These are phyloP conservation scores for Pichia sp. DNA, from an alignment of 1,139 yeast species.

Conservation along the genomic window DNA sequence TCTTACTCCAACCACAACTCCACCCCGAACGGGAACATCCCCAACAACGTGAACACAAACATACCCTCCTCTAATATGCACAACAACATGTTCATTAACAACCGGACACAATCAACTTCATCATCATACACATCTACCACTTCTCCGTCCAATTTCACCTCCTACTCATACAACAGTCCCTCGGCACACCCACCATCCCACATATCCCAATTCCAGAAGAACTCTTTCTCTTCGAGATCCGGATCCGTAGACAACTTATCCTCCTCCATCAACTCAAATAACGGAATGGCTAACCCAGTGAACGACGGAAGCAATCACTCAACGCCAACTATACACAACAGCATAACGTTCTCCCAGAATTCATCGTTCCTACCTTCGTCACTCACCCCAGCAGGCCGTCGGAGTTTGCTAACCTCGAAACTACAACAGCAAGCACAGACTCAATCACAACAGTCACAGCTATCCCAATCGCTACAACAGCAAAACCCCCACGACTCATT, in stretches of 20 bases:
- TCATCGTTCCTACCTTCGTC: slow-evolving; percentile 21
- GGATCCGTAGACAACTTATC: slow-evolving; percentile 26
- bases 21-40: no score
- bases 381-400: slow-evolving; percentile 28
- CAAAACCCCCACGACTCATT: slow-evolving; percentile 13
- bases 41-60: background rate
- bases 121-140: slow-evolving; percentile 30
- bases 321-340: slow-evolving; percentile 10
- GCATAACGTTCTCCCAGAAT: slow-evolving; percentile 20
- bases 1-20: background rate
- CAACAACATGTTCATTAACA: slow-evolving; percentile 9
- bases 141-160: slow-evolving; percentile 34
- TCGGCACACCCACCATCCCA: slow-evolving; percentile 30
- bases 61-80: background rate
- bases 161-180: slow-evolving; percentile 27
- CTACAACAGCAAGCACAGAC: slow-evolving; percentile 17
- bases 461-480: background rate
- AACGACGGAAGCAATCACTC: slow-evolving; percentile 18
- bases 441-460: slow-evolving; percentile 5
- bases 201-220: slow-evolving; percentile 22
- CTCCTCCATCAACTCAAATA: background rate
- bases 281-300: background rate
- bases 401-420: slow-evolving; percentile 32
- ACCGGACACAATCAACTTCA: slow-evolving; percentile 19
- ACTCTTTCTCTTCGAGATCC: slow-evolving; percentile 27